phyloP scores from a whole-genome alignment of 75 land plant species.

The Isoetes taiwanensis region DNA sequence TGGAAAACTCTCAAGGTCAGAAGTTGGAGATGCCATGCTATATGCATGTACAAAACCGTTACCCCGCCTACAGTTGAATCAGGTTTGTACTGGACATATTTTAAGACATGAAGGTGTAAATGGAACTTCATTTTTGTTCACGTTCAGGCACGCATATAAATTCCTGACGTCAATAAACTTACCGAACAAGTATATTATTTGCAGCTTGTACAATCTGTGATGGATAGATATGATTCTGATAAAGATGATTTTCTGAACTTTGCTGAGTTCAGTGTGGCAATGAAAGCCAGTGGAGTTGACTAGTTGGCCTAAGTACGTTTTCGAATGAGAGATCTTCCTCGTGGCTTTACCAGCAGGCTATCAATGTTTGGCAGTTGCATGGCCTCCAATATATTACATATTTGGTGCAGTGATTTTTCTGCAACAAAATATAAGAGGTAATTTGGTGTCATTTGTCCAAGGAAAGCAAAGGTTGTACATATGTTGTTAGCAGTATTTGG shows the following conservation, averaged over 20 bases:
- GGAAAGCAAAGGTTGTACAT: too few species aligned
- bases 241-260: conserved; percentile 27
- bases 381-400: too few species aligned
- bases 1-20: conserved; percentile 20
- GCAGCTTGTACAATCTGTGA: conserved; percentile 23
- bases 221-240: conserved; percentile 19
- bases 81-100: conserved; percentile 8
- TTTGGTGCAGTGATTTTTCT: too few species aligned
- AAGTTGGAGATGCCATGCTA: conserved; percentile 29
- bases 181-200: not conserved
- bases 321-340: too few species aligned
- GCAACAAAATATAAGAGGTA: too few species aligned
- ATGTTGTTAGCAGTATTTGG: too few species aligned
- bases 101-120: not conserved
- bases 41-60: conserved; percentile 14
- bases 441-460: too few species aligned
- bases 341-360: too few species aligned
- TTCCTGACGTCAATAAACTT: not conserved
- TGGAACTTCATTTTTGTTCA: not conserved
- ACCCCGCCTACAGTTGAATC: conserved; percentile 12
- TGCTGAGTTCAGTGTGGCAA: conserved; percentile 24
- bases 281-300: too few species aligned
- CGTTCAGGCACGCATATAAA: not conserved
- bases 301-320: too few species aligned
- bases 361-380: too few species aligned